phyloP scores from a whole-genome alignment of 1,284 basidiomycete species.

The Ceratobasidium sp. region DNA sequence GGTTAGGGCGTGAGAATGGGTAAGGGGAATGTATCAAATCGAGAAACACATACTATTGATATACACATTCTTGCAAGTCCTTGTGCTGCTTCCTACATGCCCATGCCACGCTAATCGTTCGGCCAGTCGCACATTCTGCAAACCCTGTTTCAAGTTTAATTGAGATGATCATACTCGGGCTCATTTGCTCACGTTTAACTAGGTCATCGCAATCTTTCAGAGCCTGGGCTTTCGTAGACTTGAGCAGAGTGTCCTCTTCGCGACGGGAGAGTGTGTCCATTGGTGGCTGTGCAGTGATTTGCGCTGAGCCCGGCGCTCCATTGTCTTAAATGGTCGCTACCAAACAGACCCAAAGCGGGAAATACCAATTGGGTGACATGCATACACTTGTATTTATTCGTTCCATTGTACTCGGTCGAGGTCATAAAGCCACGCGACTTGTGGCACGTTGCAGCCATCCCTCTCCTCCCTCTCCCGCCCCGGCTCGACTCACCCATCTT shows the following conservation, averaged over 20 bases:
- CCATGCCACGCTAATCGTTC: constrained; percentile 84
- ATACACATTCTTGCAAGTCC: constrained; percentile 77
- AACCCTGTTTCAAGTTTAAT: constrained; percentile 62
- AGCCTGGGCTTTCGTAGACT: constrained; percentile 78
- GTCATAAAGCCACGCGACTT: constrained; percentile 35
- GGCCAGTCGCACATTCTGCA: constrained; percentile 78
- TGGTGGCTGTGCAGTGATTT: constrained; percentile 41
- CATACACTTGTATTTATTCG: background rate
- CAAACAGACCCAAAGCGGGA: constrained; percentile 22
- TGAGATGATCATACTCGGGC: background rate
- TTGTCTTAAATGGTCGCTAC: constrained; percentile 21
- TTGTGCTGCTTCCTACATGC: constrained; percentile 74
- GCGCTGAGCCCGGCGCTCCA: constrained; percentile 7
- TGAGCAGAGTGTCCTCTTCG: constrained; percentile 83
- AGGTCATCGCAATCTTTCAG: constrained; percentile 76
- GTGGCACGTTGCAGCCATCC: constrained; percentile 19
- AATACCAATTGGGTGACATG: background rate
- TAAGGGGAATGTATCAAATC: background rate
- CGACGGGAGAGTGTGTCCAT: constrained; percentile 88
- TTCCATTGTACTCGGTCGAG: constrained; percentile 22
- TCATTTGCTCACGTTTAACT: constrained; percentile 66
- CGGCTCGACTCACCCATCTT: background rate
- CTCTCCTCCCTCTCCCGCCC: background rate
- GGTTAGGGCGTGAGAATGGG: background rate
- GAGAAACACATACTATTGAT: constrained; percentile 69